phyloP scores from a whole-genome alignment of 148 eudicot genomes.

The Rhododendron molle region DNA sequence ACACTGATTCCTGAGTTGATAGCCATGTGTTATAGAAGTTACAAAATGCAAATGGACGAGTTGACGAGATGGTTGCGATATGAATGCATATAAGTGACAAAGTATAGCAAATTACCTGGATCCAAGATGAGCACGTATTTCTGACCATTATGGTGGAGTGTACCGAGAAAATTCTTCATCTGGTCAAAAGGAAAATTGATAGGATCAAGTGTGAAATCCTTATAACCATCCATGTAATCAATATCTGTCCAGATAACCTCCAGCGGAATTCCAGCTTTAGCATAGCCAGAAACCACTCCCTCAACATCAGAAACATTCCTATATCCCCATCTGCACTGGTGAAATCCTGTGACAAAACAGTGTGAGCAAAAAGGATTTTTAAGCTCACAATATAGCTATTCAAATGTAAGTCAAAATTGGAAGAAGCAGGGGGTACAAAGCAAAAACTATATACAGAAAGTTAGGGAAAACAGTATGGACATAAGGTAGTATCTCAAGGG shows the following conservation, averaged over 20 bases:
- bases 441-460: not conserved
- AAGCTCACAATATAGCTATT: not conserved
- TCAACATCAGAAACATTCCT: conserved; percentile 51
- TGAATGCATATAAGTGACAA: not conserved
- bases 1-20: conserved; percentile 54
- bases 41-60: not conserved
- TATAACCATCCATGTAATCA: conserved; percentile 78
- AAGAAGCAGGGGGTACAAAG: not conserved
- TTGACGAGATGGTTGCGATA: not conserved
- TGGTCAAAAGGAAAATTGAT: conserved; percentile 51
- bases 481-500: not conserved
- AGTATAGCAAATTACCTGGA: conserved; percentile 51
- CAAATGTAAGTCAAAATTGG: not conserved
- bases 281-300: conserved; percentile 59
- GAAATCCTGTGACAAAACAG: conserved; percentile 48
- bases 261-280: conserved; percentile 56
- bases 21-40: not conserved
- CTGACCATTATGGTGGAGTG: conserved; percentile 68
- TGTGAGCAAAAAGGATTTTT: not conserved
- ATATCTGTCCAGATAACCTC: conserved; percentile 90
- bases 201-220: conserved; percentile 84
- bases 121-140: conserved; percentile 73
- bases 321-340: conserved; percentile 84
- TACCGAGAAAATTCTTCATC: conserved; percentile 50
- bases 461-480: not conserved